A percentile compares a stretch with the other conserved stretches of the same genome.
These are phyloP conservation scores for Nothophaeocryptopus gaeumannii DNA, from an alignment of 2,329 filamentous ascomycete species.

Conservation along the genomic window DNA sequence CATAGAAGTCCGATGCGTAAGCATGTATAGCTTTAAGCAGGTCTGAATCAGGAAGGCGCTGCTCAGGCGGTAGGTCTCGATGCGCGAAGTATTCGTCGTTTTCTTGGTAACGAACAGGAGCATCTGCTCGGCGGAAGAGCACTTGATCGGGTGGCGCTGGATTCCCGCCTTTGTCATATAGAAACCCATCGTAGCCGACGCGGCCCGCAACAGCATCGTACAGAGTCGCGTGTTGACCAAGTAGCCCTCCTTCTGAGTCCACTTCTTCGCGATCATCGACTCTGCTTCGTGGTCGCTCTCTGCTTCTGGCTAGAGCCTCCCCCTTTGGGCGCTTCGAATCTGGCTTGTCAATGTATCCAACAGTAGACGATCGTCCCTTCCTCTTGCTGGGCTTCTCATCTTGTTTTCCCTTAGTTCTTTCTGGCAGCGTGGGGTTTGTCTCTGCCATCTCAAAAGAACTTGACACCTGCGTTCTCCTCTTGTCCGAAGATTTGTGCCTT, in stretches of 20 bases:
- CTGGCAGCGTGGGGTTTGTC: neutral
- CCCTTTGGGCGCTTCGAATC: slow-evolving; percentile 4
- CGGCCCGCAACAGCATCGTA: slow-evolving; percentile 70
- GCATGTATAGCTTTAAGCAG: slow-evolving; percentile 66
- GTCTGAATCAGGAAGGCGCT: slow-evolving; percentile 64
- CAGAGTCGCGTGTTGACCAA: slow-evolving; percentile 45
- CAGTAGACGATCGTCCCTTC: slow-evolving; percentile 9
- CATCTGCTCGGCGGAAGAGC: slow-evolving; percentile 63
- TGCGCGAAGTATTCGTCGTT: slow-evolving; percentile 69
- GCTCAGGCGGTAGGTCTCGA: slow-evolving; percentile 50
- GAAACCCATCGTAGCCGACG: slow-evolving; percentile 46
- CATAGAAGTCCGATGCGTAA: slow-evolving; percentile 67
- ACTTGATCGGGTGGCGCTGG: slow-evolving; percentile 66
- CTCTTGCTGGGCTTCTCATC: slow-evolving; percentile 4
- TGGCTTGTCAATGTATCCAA: slow-evolving; percentile 4
- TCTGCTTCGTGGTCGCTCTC: neutral
- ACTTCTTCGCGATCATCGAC: neutral
- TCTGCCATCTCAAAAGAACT: slow-evolving; percentile 72
- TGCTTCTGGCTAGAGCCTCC: neutral
- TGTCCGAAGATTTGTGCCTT: slow-evolving; percentile 91
- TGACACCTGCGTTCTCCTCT: slow-evolving; percentile 85
- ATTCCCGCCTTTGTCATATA: slow-evolving; percentile 35
- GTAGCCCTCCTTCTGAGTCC: slow-evolving; percentile 2
- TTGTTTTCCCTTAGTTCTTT: neutral
- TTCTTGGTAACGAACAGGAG: slow-evolving; percentile 66